These are phyloP conservation scores for Ascochyta clinopodiicola DNA, from an alignment of 2,329 filamentous ascomycete genomes.

Conservation along the genomic window DNA sequence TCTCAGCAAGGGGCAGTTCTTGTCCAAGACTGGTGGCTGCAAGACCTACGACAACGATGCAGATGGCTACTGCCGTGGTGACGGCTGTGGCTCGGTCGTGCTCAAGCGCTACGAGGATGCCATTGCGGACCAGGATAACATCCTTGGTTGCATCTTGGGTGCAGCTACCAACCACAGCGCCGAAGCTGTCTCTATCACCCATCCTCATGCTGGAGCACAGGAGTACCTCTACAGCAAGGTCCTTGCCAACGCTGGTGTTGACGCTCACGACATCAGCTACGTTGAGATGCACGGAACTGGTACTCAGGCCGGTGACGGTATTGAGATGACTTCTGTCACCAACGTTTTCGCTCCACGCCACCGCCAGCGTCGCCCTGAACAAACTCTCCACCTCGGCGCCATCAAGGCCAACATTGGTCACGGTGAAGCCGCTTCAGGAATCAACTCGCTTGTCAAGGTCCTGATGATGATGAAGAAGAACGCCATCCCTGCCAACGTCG, in stretches of 20 bases:
- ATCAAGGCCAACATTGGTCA: constrained; percentile 64
- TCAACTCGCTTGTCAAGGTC: constrained; percentile 61
- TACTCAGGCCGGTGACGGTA: constrained; percentile 82
- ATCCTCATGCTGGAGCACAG: constrained; percentile 80
- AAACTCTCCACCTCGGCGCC: constrained; percentile 60
- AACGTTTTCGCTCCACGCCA: constrained; percentile 65
- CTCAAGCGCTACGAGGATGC: constrained; percentile 83
- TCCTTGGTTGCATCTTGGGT: constrained; percentile 76
- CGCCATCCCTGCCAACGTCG: constrained; percentile 61
- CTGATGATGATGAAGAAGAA: constrained; percentile 62
- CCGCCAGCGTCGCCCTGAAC: constrained; percentile 56
- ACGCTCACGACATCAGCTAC: constrained; percentile 79
- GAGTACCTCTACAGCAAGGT: constrained; percentile 73
- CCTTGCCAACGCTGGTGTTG: constrained; percentile 73
- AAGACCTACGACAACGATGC: constrained; percentile 82
- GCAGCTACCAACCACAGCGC: constrained; percentile 82
- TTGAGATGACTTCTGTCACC: constrained; percentile 80
- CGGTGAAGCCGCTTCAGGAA: constrained; percentile 61
- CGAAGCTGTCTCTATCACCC: constrained; percentile 81
- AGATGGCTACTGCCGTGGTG: constrained; percentile 82
- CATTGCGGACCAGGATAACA: constrained; percentile 73
- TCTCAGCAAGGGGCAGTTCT: constrained; percentile 76
- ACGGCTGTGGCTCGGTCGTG: constrained; percentile 75
- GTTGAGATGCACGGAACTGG: constrained; percentile 92
- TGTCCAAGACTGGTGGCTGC: constrained; percentile 77